Percentiles rank a stretch among this genome's conserved stretches.
Conservation (phyloP, 345 rosid genomes). For the Populus tremula region DNA sequence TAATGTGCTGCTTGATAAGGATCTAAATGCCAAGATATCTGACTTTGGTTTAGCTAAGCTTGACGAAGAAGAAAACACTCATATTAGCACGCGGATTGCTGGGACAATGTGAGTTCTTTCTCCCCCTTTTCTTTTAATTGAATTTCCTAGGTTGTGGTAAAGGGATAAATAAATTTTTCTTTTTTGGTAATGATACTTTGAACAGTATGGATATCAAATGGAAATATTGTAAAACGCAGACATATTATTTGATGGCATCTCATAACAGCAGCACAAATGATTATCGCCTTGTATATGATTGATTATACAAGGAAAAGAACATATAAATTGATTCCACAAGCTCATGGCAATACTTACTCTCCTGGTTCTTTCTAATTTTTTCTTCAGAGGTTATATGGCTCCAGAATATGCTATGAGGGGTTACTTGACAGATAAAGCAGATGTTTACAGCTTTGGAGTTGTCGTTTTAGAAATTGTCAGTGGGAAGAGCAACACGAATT, state of each 20-base stretch:
- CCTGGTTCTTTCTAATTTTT: neutral
- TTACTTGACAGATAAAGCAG: constrained; percentile 90
- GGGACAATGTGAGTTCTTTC: constrained; percentile 54
- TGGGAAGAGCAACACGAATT: constrained; percentile 92
- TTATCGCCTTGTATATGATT: neutral
- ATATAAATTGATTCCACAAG: too few relatives aligned
- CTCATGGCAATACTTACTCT: neutral
- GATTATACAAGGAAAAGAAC: neutral
- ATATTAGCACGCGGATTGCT: constrained; percentile 68
- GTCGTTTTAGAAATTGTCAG: constrained; percentile 80
- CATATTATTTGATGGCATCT: neutral
- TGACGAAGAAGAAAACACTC: constrained; percentile 70
- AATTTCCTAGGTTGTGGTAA: neutral
- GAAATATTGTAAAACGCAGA: neutral
- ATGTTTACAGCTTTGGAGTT: constrained; percentile 87
- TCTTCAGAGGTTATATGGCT: constrained; percentile 89
- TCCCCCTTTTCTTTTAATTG: neutral
- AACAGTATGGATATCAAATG: neutral
- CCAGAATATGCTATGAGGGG: constrained; percentile 99
- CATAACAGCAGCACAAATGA: too few relatives aligned
- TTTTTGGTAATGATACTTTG: neutral
- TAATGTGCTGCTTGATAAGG: constrained; percentile 64
- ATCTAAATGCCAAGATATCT: constrained; percentile 62
- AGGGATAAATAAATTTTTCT: neutral
- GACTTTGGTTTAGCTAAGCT: constrained; percentile 75